Base-by-base conservation (phyloP, 352 stramenopile genomes). In the Thraustotheca clavata region DNA sequence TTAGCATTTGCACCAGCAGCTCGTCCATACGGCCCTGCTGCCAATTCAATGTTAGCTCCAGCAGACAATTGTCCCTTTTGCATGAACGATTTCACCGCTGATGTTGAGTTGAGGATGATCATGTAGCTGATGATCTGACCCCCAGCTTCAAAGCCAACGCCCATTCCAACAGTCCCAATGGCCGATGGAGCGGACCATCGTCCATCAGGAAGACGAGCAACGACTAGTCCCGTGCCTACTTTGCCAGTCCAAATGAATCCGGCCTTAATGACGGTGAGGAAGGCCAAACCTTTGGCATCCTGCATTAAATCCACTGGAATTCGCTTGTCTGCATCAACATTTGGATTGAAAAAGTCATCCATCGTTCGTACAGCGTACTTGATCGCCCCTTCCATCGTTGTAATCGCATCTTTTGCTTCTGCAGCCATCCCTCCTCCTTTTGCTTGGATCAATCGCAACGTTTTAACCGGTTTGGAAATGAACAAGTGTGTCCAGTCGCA, bases 101-200 rank as follows among this genome's bases (percentile, higher is more conserved):
- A 75, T 40, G 98, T 89, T 62, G 86, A 97, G 87, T 97, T 98
- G 34, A 98, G 76, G 41, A 98, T 86, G 67, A 94, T 86, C 80
- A 94, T 76, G 59, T 92, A 91, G 73, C 91, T 83, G 62, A 92
- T 89, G 68, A 92, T 68, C 69, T 94, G 77, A 16, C 77, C 85
- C 50, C 85, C 85, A 40, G 87, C 67, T 71, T 94, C 81, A 36
- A 79, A 75, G 38, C 85, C 85, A 69, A 88, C 83, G 63, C 86
- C 89, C 76, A 97, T 90, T 46, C 92, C 92, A 26, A 83, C 79
- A 29, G 94, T 91, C 46, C 87, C 94, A 68, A 99, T 98, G 6
- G 94, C 94, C 24, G 86, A 97, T 16, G 96, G 96, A 16, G 95
- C 92, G 41, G 88, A 98, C 95, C 96, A 98, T 46, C 87, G 90